phyloP scores from a whole-genome alignment of 2,329 filamentous ascomycete species.

The Ascochyta lentis region DNA sequence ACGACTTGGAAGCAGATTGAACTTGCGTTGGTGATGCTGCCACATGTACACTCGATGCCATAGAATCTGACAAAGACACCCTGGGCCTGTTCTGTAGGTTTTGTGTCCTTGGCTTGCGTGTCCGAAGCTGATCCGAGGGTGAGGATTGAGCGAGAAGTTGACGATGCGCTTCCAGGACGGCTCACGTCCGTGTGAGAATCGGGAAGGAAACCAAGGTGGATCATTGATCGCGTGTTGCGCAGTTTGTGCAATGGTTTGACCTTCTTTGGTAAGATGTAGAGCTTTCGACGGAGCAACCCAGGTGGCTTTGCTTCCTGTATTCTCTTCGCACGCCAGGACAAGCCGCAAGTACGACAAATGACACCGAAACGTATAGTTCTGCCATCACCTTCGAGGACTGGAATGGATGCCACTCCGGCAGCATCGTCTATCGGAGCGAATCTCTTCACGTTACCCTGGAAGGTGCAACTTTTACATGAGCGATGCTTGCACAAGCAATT shows the following conservation, averaged over 20 bases:
- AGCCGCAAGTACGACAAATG: slow-evolving; percentile 33
- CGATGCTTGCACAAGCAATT: slow-evolving; percentile 34
- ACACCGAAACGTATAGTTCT: slow-evolving; percentile 32
- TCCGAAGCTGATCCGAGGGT: slow-evolving; percentile 18
- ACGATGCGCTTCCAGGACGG: neutral
- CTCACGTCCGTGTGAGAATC: neutral
- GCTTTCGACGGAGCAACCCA: slow-evolving; percentile 2
- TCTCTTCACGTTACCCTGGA: slow-evolving; percentile 25
- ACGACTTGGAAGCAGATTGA: slow-evolving; percentile 35
- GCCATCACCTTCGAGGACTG: neutral
- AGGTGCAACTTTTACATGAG: slow-evolving; percentile 30
- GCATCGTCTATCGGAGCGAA: slow-evolving; percentile 38
- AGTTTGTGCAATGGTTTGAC: slow-evolving; percentile 20
- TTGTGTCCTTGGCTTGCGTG: slow-evolving; percentile 16
- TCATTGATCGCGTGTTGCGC: slow-evolving; percentile 22
- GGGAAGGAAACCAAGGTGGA: slow-evolving; percentile 4
- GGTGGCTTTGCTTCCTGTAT: slow-evolving; percentile 5
- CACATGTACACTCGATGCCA: slow-evolving; percentile 31
- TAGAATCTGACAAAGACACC: slow-evolving; percentile 27
- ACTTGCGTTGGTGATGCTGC: slow-evolving; percentile 16
- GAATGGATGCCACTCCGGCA: slow-evolving; percentile 23
- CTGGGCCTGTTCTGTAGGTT: slow-evolving; percentile 21
- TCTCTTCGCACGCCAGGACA: slow-evolving; percentile 29
- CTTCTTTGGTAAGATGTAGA: slow-evolving; percentile 23
- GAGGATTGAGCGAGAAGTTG: slow-evolving; percentile 13